Percentiles rank a stretch among this genome's conserved stretches.
These are phyloP conservation scores for Coniella lustricola DNA, from an alignment of 2,329 filamentous ascomycete species.

Conservation along the genomic window DNA sequence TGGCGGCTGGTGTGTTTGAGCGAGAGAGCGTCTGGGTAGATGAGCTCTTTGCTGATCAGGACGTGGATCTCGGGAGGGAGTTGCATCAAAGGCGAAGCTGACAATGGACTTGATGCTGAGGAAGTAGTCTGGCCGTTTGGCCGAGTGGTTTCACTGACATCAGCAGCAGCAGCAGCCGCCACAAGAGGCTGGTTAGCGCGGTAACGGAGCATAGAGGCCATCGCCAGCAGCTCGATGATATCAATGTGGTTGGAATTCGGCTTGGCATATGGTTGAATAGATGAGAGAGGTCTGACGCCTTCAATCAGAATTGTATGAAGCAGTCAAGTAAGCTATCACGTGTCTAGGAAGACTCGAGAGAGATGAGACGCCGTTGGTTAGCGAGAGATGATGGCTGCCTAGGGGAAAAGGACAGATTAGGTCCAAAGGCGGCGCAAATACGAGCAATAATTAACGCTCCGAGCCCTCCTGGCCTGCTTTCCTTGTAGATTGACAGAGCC, in stretches of 20 bases:
- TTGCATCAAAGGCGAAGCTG: slow-evolving; percentile 32
- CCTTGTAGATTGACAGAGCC: too few relatives aligned
- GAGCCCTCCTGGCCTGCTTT: too few relatives aligned
- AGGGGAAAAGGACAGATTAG: slow-evolving; percentile 3
- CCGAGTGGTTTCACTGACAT: neutral
- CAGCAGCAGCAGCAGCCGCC: neutral
- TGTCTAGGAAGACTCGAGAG: neutral
- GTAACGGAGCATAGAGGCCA: neutral
- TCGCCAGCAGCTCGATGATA: neutral
- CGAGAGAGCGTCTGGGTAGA: slow-evolving; percentile 64
- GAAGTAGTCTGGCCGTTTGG: neutral
- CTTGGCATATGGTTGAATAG: neutral
- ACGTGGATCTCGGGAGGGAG: slow-evolving; percentile 63
- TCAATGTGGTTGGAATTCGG: neutral
- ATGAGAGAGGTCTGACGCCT: too few relatives aligned
- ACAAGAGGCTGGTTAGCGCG: neutral
- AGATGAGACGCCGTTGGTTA: neutral
- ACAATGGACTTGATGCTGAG: neutral
- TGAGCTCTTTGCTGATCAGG: slow-evolving; percentile 51
- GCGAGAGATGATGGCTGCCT: slow-evolving; percentile 9
- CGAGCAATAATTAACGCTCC: neutral
- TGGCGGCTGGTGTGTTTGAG: slow-evolving; percentile 60
- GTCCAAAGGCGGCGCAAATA: neutral
- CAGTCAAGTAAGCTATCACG: neutral
- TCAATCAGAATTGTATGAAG: too few relatives aligned